Base-by-base conservation (phyloP, 257 asterid species). In the Nicotiana paniculata region DNA sequence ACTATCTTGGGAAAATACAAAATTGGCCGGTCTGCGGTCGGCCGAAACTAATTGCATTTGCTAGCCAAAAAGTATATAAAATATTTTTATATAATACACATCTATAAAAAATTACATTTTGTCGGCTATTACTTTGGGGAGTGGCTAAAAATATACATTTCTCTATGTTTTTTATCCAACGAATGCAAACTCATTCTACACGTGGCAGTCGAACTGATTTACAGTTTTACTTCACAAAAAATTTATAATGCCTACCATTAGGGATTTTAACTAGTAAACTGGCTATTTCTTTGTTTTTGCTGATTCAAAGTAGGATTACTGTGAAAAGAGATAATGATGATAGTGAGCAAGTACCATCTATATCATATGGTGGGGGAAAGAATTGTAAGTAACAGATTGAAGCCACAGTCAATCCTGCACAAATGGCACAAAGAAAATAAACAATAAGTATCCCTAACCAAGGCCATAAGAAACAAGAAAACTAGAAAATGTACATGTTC, bases 321-420 rank as follows among this genome's bases (percentile, higher is more conserved):
- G 63, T 28, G 62, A 26, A 26, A 75, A 75, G 24, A 75, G 79
- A 43, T 75, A 57, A 58, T 5, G 79, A 80, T 16, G 51, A 32
- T 17, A 72, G 65, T 79, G 35, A 66, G 75, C 62, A 81, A 67
- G 61, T 91, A 95, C 99, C 99, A 68, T 92, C 98, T 63, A 85
- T 69, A 79, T 91, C 93, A 77, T 95, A 92, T 11, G 98, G 99
- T 21, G 96, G 97, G 59, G 99, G 99, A 62, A 93, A 95, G 85
- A 95, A 92, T 80, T 95, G 99, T 90, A 95, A 80, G 95, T 95
- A 95, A 86, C 97, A 92, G 70, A 93, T 87, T 82, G 97, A 91
- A 82, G 99, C 97, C 68, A 95, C 89, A 24, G 90, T 89, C 61
- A 91, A 12, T 83, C 99, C 99, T 95, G 95, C 92, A 85, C 74